phyloP scores from a whole-genome alignment of 1,284 basidiomycete genomes.

The Malassezia pachydermatis region DNA sequence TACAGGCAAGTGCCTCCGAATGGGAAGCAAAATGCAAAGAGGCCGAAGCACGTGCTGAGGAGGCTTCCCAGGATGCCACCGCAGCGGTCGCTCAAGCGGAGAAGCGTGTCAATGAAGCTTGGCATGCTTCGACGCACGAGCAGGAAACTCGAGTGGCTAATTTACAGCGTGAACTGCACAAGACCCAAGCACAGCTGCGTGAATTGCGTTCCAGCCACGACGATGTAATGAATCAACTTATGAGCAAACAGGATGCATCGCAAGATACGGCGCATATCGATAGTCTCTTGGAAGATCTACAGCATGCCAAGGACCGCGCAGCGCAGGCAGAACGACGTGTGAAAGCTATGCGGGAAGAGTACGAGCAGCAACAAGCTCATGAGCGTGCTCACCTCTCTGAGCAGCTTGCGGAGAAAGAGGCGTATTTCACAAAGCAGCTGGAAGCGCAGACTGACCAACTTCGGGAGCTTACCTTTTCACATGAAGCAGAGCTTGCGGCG shows the following conservation, averaged over 20 bases:
- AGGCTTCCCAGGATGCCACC: not conserved
- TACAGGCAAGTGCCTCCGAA: not conserved
- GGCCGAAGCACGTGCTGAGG: conserved; percentile 9
- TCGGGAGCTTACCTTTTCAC: conserved; percentile 5
- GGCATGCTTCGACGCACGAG: conserved; percentile 51
- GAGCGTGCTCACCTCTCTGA: conserved; percentile 58
- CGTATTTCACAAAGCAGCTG: conserved; percentile 18
- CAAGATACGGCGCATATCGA: conserved; percentile 51
- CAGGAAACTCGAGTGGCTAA: conserved; percentile 76
- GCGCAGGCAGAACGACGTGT: conserved; percentile 85
- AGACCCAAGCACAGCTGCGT: conserved; percentile 74
- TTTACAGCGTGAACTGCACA: conserved; percentile 63
- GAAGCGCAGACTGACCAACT: not conserved
- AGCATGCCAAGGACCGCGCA: conserved; percentile 80
- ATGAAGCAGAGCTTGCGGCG: conserved; percentile 37
- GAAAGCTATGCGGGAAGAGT: conserved; percentile 81
- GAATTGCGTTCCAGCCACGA: conserved; percentile 84
- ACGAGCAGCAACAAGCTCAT: conserved; percentile 53
- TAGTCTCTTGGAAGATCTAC: conserved; percentile 80
- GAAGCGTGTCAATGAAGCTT: conserved; percentile 7
- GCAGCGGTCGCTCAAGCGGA: conserved; percentile 1
- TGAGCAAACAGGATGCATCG: conserved; percentile 59
- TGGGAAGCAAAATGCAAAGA: conserved; percentile 1
- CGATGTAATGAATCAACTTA: conserved; percentile 74
- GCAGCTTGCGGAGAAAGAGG: conserved; percentile 59